A percentile compares a stretch with the other conserved stretches of the same genome.
Conservation (phyloP, 306 rosid species). For the Vicia faba region DNA sequence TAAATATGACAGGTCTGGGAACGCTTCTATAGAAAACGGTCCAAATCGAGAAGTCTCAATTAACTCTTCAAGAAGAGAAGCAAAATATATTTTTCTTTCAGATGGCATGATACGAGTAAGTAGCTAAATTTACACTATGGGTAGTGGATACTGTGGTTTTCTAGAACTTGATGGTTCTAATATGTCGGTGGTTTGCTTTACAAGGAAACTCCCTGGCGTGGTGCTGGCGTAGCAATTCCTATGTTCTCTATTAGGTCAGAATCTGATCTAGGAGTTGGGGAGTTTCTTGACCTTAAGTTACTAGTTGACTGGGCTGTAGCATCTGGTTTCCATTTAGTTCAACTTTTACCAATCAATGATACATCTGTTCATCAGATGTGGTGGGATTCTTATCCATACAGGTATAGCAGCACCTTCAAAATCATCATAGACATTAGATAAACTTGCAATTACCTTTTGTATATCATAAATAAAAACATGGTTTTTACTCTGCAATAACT, state of each 20-base stretch:
- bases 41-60: slow-evolving; percentile 66
- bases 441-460: neutral
- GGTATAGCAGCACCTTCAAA: slow-evolving; percentile 49
- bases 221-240: slow-evolving; percentile 93
- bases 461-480: slow-evolving; percentile 21
- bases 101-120: slow-evolving; percentile 93
- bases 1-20: slow-evolving; percentile 66
- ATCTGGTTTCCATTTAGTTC: slow-evolving; percentile 93
- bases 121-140: slow-evolving; percentile 25
- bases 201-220: slow-evolving; percentile 91
- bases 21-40: slow-evolving; percentile 64
- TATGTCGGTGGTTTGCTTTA: slow-evolving; percentile 33
- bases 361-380: slow-evolving; percentile 92
- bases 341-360: slow-evolving; percentile 94
- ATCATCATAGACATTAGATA: slow-evolving; percentile 4
- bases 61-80: slow-evolving; percentile 57
- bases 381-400: slow-evolving; percentile 99
- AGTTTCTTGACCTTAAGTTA: slow-evolving; percentile 92
- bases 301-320: slow-evolving; percentile 91
- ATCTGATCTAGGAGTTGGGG: slow-evolving; percentile 93
- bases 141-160: slow-evolving; percentile 28
- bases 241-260: slow-evolving; percentile 95
- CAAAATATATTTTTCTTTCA: slow-evolving; percentile 62
- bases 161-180: slow-evolving; percentile 19
- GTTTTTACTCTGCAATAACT: slow-evolving; percentile 2